A percentile compares a stretch with the other conserved stretches of the same genome.
Evolutionary conservation across 1,139 yeast species (phyloP).

Genomic region (Pichia sp.): DNA sequence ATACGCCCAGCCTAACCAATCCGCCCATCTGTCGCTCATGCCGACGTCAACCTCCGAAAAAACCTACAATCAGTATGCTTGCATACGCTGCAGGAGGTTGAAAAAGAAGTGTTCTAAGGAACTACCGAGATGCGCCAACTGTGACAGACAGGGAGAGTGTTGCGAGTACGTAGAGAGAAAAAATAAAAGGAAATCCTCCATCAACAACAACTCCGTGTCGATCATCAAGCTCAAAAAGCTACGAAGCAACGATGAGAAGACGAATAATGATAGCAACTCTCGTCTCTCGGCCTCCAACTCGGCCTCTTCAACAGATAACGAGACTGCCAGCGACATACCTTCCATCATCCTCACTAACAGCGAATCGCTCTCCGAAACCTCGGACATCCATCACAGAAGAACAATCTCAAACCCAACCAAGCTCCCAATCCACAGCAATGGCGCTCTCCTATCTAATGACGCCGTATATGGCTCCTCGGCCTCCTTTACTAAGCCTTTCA

Average conservation of each 20-base stretch:
- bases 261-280: not conserved
- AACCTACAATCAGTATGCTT: conserved; percentile 34
- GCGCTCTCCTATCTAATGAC: not conserved
- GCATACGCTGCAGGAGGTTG: conserved; percentile 41
- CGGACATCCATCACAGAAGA: not conserved
- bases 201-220: conserved; percentile 1
- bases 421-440: not conserved
- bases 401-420: conserved; percentile 1
- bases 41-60: not conserved
- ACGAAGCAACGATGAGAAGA: not conserved
- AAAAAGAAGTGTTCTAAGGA: conserved; percentile 49
- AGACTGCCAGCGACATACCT: not conserved
- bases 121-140: conserved; percentile 43
- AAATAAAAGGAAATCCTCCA: conserved; percentile 31
- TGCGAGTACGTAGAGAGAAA: conserved; percentile 46
- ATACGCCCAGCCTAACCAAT: not conserved
- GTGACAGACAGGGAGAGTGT: conserved; percentile 36
- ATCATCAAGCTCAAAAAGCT: not conserved
- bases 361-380: not conserved
- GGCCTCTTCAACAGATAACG: not conserved
- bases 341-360: not conserved
- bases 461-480: not conserved
- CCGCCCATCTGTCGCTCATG: not conserved
- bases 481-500: not conserved
- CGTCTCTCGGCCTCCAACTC: conserved; percentile 1